Conservation (phyloP, 306 rosid genomes). For the Hylodesmum podocarpum region DNA sequence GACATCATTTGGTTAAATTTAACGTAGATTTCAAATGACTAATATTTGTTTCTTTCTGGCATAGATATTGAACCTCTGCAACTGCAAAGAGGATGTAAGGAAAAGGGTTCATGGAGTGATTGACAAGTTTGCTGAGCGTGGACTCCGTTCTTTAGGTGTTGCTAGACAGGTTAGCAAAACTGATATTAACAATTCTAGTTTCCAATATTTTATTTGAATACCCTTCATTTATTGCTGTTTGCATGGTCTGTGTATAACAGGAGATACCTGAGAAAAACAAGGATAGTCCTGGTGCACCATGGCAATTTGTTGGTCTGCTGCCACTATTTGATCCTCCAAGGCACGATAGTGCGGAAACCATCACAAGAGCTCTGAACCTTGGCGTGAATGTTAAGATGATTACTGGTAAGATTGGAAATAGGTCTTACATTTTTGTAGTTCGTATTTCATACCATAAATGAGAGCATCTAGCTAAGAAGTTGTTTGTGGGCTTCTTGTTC, state of each 20-base stretch:
- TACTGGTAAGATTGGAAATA: slow-evolving; percentile 61
- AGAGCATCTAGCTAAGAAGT: not conserved
- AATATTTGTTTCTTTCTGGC: slow-evolving; percentile 20
- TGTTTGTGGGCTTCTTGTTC: slow-evolving; percentile 15
- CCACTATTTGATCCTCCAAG: slow-evolving; percentile 98
- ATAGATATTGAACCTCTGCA: slow-evolving; percentile 87
- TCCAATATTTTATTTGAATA: not conserved
- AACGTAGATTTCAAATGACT: not conserved
- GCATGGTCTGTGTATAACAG: slow-evolving; percentile 43
- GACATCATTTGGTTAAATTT: slow-evolving; percentile 1
- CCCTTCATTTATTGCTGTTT: slow-evolving; percentile 18
- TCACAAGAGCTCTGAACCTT: slow-evolving; percentile 94
- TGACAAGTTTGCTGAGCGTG: slow-evolving; percentile 97
- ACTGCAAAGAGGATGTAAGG: slow-evolving; percentile 82
- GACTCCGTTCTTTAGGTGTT: slow-evolving; percentile 92
- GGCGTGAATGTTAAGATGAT: slow-evolving; percentile 99
- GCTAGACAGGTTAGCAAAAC: slow-evolving; percentile 82
- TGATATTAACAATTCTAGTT: slow-evolving; percentile 8
- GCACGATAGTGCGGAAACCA: slow-evolving; percentile 99
- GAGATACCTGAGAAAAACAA: slow-evolving; percentile 83
- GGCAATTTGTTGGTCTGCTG: slow-evolving; percentile 92
- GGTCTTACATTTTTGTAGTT: slow-evolving; percentile 7
- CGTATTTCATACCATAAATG: slow-evolving; percentile 20
- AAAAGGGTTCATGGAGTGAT: slow-evolving; percentile 65
- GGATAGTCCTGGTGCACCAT: slow-evolving; percentile 79